Base-by-base conservation (phyloP, 1,284 basidiomycete species). In the Phlebopus sp. region DNA sequence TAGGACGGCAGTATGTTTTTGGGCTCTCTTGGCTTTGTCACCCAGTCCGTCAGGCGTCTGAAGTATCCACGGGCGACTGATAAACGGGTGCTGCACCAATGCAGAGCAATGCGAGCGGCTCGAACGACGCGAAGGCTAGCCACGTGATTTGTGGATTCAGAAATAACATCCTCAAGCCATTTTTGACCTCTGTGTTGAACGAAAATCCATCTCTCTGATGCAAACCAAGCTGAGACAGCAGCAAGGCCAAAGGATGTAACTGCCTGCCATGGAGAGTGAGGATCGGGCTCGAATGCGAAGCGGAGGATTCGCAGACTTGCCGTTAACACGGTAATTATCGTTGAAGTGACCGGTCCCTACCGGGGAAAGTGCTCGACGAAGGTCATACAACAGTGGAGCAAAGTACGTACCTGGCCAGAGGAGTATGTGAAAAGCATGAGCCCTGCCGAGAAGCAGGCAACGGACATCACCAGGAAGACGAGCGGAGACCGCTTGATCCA, bases 151-250 rank as follows among this genome's bases (percentile, higher is more conserved):
- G 69, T 71, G 29, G 69, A 55, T 51, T 86, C 82, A 36, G 67
- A 61, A 30, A 90, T 69, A 10, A 82, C 78, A 55, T 89, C 87
- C 50, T 77, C 78, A 11, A 90, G 78, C 86, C 86, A 90, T 62
- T 86, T 85, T 51, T 78, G 75, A 17, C 86, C 86, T 41, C 79
- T 76, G 59, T 89, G 83, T 5, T 78, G 76, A 25, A 75, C 71
- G 61, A 84, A 90, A 45, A 82, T 77, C 77, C 79, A 86, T 18
- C 85, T 78, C 63, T 90, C 86, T 5, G 81, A 84, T 5, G 79
- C 79, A 60, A 90, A 88, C 87, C 87, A 90, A 1, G 79, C 70
- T 2, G 86, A 87, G 8, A 90, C 86, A 7, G 85, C 86, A 15
- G 76, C 70, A 15, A 90, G 77, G 42, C 87, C 87, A 55, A 88